Percentiles rank a stretch among this genome's conserved stretches.
Conservation (phyloP, 2,329 filamentous ascomycete species). For the Thelonectria blattea region DNA sequence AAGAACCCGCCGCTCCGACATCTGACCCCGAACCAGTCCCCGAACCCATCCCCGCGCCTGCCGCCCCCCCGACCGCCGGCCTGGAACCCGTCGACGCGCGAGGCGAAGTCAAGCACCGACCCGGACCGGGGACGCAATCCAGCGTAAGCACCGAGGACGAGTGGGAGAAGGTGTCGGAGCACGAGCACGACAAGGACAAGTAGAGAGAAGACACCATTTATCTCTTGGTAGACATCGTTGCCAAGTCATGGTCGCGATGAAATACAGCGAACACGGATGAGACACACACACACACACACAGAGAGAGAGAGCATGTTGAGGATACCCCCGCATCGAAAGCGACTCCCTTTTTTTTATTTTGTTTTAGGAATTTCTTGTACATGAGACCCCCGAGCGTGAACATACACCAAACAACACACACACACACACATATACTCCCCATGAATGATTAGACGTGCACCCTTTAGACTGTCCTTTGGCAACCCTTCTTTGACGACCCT, state of each 20-base stretch:
- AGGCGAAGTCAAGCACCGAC: slow-evolving; percentile 58
- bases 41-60: slow-evolving; percentile 23
- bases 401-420: no score
- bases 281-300: neutral
- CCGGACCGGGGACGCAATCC: slow-evolving; percentile 55
- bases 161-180: slow-evolving; percentile 93
- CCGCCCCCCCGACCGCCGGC: slow-evolving; percentile 42
- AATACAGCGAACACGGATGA: neutral
- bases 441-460: slow-evolving; percentile 17
- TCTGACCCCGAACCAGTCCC: slow-evolving; percentile 35
- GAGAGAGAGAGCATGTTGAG: slow-evolving; percentile 22
- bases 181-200: slow-evolving; percentile 66
- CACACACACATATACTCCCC: slow-evolving; percentile 9
- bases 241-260: neutral
- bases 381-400: slow-evolving; percentile 30
- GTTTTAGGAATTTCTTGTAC: slow-evolving; percentile 31
- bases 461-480: slow-evolving; percentile 6
- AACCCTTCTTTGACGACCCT: neutral
- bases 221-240: no score
- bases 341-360: slow-evolving; percentile 10
- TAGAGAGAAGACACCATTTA: slow-evolving; percentile 31
- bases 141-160: slow-evolving; percentile 87
- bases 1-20: slow-evolving; percentile 9
- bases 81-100: slow-evolving; percentile 50
- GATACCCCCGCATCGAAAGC: slow-evolving; percentile 34